A percentile compares a stretch with the other conserved stretches of the same genome.
Evolutionary conservation across 352 stramenopile genomes (phyloP).

Genomic region (Phytophthora pistaciae): DNA sequence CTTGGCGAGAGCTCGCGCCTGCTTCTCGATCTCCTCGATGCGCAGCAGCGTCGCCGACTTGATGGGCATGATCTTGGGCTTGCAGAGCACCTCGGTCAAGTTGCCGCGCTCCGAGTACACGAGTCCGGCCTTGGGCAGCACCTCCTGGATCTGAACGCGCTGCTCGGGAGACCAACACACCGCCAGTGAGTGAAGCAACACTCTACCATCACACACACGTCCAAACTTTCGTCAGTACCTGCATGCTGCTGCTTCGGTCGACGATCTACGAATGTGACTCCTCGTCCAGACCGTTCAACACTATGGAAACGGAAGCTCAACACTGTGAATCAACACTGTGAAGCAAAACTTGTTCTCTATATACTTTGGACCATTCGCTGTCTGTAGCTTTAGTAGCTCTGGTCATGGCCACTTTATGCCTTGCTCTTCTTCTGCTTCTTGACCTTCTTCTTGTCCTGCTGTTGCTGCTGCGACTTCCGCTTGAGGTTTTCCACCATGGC

Average conservation of each 20-base stretch:
- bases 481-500: constrained; percentile 87
- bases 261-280: constrained; percentile 17
- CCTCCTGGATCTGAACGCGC: constrained; percentile 84
- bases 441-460: constrained; percentile 50
- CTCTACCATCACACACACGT: background rate
- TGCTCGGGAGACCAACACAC: constrained; percentile 24
- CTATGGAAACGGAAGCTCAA: constrained; percentile 16
- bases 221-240: constrained; percentile 8
- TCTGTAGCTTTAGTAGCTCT: background rate
- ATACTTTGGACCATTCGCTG: constrained; percentile 1
- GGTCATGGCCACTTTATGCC: constrained; percentile 19
- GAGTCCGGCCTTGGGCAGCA: constrained; percentile 88
- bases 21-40: constrained; percentile 89
- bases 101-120: constrained; percentile 92
- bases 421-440: constrained; percentile 72
- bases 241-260: constrained; percentile 17
- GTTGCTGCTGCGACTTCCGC: constrained; percentile 68
- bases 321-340: too few relatives aligned
- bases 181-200: background rate
- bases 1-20: constrained; percentile 55
- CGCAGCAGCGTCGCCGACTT: constrained; percentile 86
- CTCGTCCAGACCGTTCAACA: constrained; percentile 5
- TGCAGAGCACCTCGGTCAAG: constrained; percentile 88
- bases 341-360: constrained; percentile 28
- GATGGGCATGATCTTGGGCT: constrained; percentile 92